A percentile compares a stretch with the other conserved stretches of the same genome.
Conservation (phyloP, 23 red algal species). For the Gracilariopsis chorda region DNA sequence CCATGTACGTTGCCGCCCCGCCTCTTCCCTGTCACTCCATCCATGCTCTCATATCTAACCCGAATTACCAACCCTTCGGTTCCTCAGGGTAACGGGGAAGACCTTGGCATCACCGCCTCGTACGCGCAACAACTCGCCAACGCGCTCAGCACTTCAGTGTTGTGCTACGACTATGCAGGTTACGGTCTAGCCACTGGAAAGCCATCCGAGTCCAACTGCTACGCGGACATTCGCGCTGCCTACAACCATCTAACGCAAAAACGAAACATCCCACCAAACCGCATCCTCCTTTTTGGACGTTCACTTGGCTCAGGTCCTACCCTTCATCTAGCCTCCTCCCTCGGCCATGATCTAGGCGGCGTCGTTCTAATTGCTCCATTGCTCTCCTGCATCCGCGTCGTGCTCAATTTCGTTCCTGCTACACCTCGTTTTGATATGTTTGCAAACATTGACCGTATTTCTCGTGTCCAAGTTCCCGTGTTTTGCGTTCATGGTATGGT, state of each 20-base stretch:
- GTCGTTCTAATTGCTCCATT: slow-evolving; percentile 72
- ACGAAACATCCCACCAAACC: slow-evolving; percentile 22
- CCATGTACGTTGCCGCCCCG: slow-evolving; percentile 16
- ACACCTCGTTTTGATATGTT: slow-evolving; percentile 82
- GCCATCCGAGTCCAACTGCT: slow-evolving; percentile 53
- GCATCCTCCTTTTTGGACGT: slow-evolving; percentile 74
- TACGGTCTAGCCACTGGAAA: slow-evolving; percentile 62
- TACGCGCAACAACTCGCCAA: slow-evolving; percentile 31
- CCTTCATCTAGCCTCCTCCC: slow-evolving; percentile 38
- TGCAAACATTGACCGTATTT: slow-evolving; percentile 65
- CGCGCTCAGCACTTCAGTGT: background rate
- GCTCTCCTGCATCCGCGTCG: slow-evolving; percentile 58
- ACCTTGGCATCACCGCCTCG: slow-evolving; percentile 21
- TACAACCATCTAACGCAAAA: slow-evolving; percentile 32
- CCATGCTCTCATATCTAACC: too few species aligned
- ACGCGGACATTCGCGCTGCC: slow-evolving; percentile 58
- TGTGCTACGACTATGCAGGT: slow-evolving; percentile 56
- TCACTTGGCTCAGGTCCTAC: slow-evolving; percentile 76
- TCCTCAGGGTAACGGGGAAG: slow-evolving; percentile 18
- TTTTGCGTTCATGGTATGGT: slow-evolving; percentile 79
- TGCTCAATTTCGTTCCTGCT: slow-evolving; percentile 17
- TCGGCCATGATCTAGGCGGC: slow-evolving; percentile 30
- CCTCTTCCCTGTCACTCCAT: too few species aligned
- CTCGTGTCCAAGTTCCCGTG: slow-evolving; percentile 42
- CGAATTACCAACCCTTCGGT: background rate